Percentiles rank a stretch among this genome's conserved stretches.
Evolutionary conservation across 2,329 filamentous ascomycete species (phyloP).

Genomic region (Trichothecium sympodiale): DNA sequence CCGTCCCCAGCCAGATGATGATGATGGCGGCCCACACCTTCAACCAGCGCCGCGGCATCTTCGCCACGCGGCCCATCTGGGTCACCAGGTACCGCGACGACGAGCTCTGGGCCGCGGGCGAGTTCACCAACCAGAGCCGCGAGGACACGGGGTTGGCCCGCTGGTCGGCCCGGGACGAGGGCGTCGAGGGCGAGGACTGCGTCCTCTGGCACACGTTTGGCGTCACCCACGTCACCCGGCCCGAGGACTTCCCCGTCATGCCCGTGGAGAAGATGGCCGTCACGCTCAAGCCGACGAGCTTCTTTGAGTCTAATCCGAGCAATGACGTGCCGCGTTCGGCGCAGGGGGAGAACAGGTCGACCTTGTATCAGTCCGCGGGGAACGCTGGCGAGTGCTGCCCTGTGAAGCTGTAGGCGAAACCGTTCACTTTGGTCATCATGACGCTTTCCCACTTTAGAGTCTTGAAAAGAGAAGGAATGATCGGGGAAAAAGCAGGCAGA

Average conservation of each 20-base stretch:
- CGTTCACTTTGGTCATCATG: too few relatives aligned
- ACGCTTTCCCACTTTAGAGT: too few relatives aligned
- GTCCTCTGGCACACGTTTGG: slow-evolving; percentile 89
- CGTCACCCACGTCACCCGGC: slow-evolving; percentile 57
- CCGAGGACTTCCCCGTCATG: slow-evolving; percentile 53
- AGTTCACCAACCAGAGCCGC: slow-evolving; percentile 38
- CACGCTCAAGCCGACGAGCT: slow-evolving; percentile 35
- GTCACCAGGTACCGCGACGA: slow-evolving; percentile 37
- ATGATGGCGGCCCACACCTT: slow-evolving; percentile 8
- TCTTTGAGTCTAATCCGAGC: slow-evolving; percentile 37
- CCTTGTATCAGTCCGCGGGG: slow-evolving; percentile 1
- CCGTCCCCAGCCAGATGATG: slow-evolving; percentile 30
- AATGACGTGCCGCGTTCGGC: slow-evolving; percentile 25
- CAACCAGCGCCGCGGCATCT: slow-evolving; percentile 13
- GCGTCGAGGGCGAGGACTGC: slow-evolving; percentile 65
- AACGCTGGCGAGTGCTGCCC: background rate
- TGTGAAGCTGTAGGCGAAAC: too few relatives aligned
- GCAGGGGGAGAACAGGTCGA: slow-evolving; percentile 5
- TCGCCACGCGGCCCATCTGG: slow-evolving; percentile 35
- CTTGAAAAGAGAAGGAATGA: too few relatives aligned
- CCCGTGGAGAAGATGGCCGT: slow-evolving; percentile 43
- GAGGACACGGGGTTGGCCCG: slow-evolving; percentile 15
- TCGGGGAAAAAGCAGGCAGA: too few relatives aligned
- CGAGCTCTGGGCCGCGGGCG: slow-evolving; percentile 38
- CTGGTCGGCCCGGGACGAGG: slow-evolving; percentile 18